Evolutionary conservation across 2,329 filamentous ascomycete genomes (phyloP), one percentile per base, ranked within the genome.

Genomic region (Blumeria graminis): DNA sequence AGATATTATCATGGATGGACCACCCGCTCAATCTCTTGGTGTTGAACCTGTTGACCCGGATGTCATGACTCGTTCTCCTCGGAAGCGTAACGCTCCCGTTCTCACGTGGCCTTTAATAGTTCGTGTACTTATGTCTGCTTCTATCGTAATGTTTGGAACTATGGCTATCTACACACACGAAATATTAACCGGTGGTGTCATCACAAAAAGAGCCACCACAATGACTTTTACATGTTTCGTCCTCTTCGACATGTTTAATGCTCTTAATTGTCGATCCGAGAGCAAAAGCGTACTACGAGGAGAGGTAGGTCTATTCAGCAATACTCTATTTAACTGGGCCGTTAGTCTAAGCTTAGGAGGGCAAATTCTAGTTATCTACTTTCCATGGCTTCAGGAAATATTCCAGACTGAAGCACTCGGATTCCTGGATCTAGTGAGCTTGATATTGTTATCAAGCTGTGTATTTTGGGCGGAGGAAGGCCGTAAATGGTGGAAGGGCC

Each of bases 1-100:
- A 96, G 90, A 98, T 68, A 96, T 98, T 66, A 89, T 98, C 64
- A 98, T 98, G 93, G 93, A 98, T 69, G 92, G 93, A 9, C 92
- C 92, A 14, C 92, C 92, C 0, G 92, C 92, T 1, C 92, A 98
- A 69, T 98, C 92, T 10, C 80, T 98, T 1, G 93, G 92, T 41
- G 92, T 98, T 38, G 92, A 98, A 67, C 82, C 82, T 16, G 92
- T 98, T 51, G 92, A 96, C 66, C 87, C 86, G 33, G 84, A 90
- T 60, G 87, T 98, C 56, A 95, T 98, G 86, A 83, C 78, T 59
- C 83, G 86, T 18, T 90, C 90, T 1, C 93, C 92, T 60, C 82
- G 93, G 35, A 81, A 84, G 58, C 84, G 88, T 61, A 82, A 83
- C 63, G 92, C 94, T 54, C 83, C 89, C 8, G 92, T 96, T 11